phyloP scores from a whole-genome alignment of 2,329 filamentous ascomycete genomes.

The Zymoseptoria brevis region DNA sequence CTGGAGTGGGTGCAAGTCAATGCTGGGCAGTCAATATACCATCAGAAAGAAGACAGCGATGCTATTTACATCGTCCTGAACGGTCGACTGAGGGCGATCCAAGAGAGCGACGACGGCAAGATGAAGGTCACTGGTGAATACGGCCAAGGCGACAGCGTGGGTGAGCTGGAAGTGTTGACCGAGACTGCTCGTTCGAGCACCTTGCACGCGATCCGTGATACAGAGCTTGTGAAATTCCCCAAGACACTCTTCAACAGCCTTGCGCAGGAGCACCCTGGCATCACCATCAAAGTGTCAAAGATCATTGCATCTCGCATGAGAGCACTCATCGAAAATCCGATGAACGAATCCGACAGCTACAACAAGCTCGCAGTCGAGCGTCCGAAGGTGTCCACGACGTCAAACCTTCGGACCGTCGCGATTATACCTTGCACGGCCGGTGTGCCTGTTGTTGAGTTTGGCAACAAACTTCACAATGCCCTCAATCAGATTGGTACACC shows the following conservation, averaged over 20 bases:
- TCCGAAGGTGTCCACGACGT: constrained; percentile 67
- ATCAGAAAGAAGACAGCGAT: constrained; percentile 90
- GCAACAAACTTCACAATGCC: constrained; percentile 78
- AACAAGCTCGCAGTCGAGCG: constrained; percentile 42
- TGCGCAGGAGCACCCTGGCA: constrained; percentile 91
- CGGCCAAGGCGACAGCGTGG: constrained; percentile 94
- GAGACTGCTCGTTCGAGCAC: constrained; percentile 87
- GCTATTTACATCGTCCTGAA: constrained; percentile 98
- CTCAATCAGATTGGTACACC: constrained; percentile 80
- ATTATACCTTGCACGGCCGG: constrained; percentile 85
- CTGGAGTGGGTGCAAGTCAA: constrained; percentile 97
- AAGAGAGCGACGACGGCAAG: constrained; percentile 71
- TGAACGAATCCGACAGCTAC: constrained; percentile 43
- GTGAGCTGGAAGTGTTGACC: constrained; percentile 92
- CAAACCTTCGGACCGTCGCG: constrained; percentile 88
- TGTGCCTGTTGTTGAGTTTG: constrained; percentile 91
- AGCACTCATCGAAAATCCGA: constrained; percentile 72
- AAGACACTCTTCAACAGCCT: constrained; percentile 95
- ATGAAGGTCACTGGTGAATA: constrained; percentile 86
- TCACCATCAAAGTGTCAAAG: constrained; percentile 98
- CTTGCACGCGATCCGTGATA: constrained; percentile 90
- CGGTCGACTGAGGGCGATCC: constrained; percentile 75
- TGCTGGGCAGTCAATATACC: constrained; percentile 88
- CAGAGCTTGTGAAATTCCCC: constrained; percentile 91
- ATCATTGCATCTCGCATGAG: constrained; percentile 96